Base-by-base conservation (phyloP, 1,139 yeast genomes). In the Geotrichum klebahnii region DNA sequence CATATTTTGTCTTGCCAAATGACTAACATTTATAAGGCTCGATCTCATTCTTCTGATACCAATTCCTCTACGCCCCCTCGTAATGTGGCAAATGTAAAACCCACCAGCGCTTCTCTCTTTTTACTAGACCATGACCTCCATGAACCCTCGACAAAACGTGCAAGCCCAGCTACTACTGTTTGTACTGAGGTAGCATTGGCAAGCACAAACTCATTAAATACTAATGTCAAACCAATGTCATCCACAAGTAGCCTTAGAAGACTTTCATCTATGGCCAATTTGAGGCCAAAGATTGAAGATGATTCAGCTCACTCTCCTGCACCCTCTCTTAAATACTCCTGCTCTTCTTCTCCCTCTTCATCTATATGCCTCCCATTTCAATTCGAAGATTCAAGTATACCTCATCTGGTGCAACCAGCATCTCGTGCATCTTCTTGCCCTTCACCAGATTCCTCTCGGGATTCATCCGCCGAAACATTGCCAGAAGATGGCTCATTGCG, bases 241-340 rank as follows among this genome's bases (percentile, higher is more conserved):
- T 33, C 46, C 26, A 32, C 36, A 9, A 28, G 12, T n/a, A 26
- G 36, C 5, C 41, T 44, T 10, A 26, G 47, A 12, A 17, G 36
- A 20, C 36, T 44, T 5, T 44, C 47, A n/a, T 17, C 44, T 28
- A n/a, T 19, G 33, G 35, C 36, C 10, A 16, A 8, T 26, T 8
- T 26, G 9, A n/a, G n/a, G n/a, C n/a, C n/a, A n/a, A 26, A 26
- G 10, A 26, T 10, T 10, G 6, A 8, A 8, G 29, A 26, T 8
- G 29, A 24, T 24, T 23, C 23, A 12, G 16, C 12, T 5, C 38
- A 33, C 33, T 33, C 45, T 8, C 39, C 24, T 1, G 32, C 45
- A 5, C 29, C 45, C 17, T 42, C 45, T 22, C 36, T 40, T 2
- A 28, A 20, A 20, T 17, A 29, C 35, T 31, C 44, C 14, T 19